phyloP scores from a whole-genome alignment of 2,329 filamentous ascomycete species.

The Rhytidhysteron rufulum region DNA sequence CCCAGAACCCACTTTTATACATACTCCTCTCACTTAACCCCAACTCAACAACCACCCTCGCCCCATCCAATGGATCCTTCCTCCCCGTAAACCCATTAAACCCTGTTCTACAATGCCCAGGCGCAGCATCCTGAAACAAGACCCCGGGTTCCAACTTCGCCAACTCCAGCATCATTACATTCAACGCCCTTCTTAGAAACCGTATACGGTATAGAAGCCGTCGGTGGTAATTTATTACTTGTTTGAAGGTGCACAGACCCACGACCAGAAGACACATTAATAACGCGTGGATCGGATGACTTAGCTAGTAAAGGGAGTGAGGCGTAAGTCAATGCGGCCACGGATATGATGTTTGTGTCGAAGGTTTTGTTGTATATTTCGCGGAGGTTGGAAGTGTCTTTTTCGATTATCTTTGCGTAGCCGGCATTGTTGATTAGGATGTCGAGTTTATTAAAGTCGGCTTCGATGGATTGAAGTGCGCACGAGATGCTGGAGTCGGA shows the following conservation, averaged over 20 bases:
- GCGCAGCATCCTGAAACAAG: slow-evolving; percentile 12
- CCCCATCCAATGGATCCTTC: slow-evolving; percentile 18
- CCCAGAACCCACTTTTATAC: slow-evolving; percentile 16
- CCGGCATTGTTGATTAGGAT: slow-evolving; percentile 41
- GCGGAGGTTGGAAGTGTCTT: slow-evolving; percentile 29
- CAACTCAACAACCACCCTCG: slow-evolving; percentile 14
- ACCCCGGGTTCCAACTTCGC: slow-evolving; percentile 9
- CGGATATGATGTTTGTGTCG: slow-evolving; percentile 44
- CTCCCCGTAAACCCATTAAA: slow-evolving; percentile 18
- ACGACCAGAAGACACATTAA: slow-evolving; percentile 32
- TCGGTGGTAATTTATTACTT: slow-evolving; percentile 23
- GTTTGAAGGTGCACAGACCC: slow-evolving; percentile 18
- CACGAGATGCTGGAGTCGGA: slow-evolving; percentile 16
- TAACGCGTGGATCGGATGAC: slow-evolving; percentile 19
- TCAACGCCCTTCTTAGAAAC: slow-evolving; percentile 18
- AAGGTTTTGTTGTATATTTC: slow-evolving; percentile 29
- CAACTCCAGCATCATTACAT: slow-evolving; percentile 19
- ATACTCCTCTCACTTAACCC: slow-evolving; percentile 8
- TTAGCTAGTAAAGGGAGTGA: slow-evolving; percentile 26
- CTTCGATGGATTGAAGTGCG: slow-evolving; percentile 19
- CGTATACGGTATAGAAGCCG: slow-evolving; percentile 17
- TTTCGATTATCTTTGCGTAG: slow-evolving; percentile 22
- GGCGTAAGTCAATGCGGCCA: slow-evolving; percentile 33
- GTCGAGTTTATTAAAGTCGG: slow-evolving; percentile 10
- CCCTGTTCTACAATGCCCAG: slow-evolving; percentile 19